Evolutionary conservation across 2,329 filamentous ascomycete species (phyloP), one percentile per base, ranked within the genome.

Genomic region (Dendryphion nanum): DNA sequence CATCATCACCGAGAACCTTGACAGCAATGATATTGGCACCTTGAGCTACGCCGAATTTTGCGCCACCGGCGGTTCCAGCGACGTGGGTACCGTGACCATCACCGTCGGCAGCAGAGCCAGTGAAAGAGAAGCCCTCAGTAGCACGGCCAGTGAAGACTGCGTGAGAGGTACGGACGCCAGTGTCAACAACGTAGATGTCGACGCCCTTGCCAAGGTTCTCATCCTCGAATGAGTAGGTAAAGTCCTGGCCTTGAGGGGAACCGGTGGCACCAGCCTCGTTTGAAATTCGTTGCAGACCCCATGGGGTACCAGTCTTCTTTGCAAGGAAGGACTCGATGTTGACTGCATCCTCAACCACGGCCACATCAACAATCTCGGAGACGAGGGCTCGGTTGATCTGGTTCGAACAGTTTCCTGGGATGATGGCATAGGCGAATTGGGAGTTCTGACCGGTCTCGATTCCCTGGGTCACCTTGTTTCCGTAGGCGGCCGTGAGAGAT

Each of bases 181-280:
- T 73, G 48, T 74, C 72, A n/a, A 75, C 51, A 38, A 74, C 57
- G 53, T 75, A 74, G 38, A 75, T 67, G 39, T 74, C 71, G n/a
- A 70, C 68, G 35, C 67, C 68, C 15, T 50, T 44, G 36, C 69
- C 70, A 7, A 68, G 62, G 6, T 39, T 20, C 32, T 59, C 43
- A 23, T 68, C 59, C 16, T 63, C 44, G 41, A 61, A 71, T 2
- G 57, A 44, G 53, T 74, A 74, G 18, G 63, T 69, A 49, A 68
- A 73, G 42, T 67, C 57, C 31, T 60, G 50, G 26, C 32, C 38
- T 15, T 19, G 40, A 4, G 57, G 48, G 5, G 46, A 45, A 24
- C 59, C 61, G 12, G 48, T 48, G n/a, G 55, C 54, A 37, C 72
- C 59, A 17, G 51, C 50, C 4, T 55, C 48, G 34, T 54, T 57